Evolutionary conservation across 805 yeast genomes (phyloP).

Genomic region (Metschnikowia gelsemii): DNA sequence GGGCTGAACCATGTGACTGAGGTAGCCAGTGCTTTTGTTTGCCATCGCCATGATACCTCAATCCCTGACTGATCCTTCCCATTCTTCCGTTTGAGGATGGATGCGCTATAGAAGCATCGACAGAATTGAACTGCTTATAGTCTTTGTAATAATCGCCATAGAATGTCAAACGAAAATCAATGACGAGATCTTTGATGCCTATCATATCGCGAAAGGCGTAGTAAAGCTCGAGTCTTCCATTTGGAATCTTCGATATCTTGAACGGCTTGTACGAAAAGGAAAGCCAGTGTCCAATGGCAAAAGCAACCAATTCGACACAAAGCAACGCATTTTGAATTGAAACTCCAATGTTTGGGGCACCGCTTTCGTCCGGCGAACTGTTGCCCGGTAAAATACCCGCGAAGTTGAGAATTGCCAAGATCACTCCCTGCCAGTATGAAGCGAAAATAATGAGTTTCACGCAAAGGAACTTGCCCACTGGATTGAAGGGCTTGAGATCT

Average conservation of each 20-base stretch:
- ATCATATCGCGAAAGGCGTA: constrained; percentile 75
- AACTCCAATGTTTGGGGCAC: constrained; percentile 45
- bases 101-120: constrained; percentile 65
- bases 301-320: constrained; percentile 80
- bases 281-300: constrained; percentile 84
- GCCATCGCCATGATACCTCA: constrained; percentile 79
- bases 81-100: constrained; percentile 62
- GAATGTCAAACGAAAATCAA: constrained; percentile 72
- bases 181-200: constrained; percentile 71
- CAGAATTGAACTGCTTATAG: constrained; percentile 80
- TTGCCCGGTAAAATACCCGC: constrained; percentile 43
- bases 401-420: constrained; percentile 53
- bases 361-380: constrained; percentile 24
- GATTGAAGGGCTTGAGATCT: constrained; percentile 77
- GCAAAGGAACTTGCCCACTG: constrained; percentile 90
- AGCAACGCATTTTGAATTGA: constrained; percentile 75
- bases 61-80: constrained; percentile 77
- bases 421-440: constrained; percentile 93
- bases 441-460: constrained; percentile 94
- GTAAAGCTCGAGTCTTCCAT: constrained; percentile 58
- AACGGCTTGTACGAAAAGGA: constrained; percentile 82
- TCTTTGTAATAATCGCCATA: constrained; percentile 70
- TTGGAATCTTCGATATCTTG: constrained; percentile 58
- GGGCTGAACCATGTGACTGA: constrained; percentile 14
- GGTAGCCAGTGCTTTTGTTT: constrained; percentile 78